Base-by-base conservation (phyloP, 1,139 yeast species). In the Kurtzmaniella quercitrusa region DNA sequence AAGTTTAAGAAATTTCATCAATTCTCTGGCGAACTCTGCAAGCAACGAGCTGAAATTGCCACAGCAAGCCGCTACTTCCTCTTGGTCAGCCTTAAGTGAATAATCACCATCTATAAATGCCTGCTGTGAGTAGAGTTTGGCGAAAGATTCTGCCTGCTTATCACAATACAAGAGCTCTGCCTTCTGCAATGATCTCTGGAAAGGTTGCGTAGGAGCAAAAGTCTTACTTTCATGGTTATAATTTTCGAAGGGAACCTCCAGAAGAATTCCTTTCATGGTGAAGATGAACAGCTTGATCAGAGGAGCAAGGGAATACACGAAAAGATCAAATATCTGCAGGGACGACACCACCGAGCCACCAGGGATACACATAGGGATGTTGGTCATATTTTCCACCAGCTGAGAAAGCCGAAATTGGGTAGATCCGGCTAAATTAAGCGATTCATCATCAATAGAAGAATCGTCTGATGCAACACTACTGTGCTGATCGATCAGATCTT, bases 51-150 rank as follows among this genome's bases (percentile, higher is more conserved):
- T 75, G 57, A 86, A 87, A 56, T 87, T 85, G 2, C 93, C 94
- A 65, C 94, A 86, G 44, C 88, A 79, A 0, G 95, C 95, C 1
- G 93, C 86, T 4, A 85, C 85, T 51, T 85, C 93, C 59, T 87
- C 95, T 51, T 83, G 85, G 47, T 82, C 84, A 1, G 86, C 77
- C 47, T 75, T 73, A 41, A 72, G 69, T n/a, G 66, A 61, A 40
- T 67, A 56, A 41, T 61, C 56, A 37, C 68, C 70, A 23, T 54
- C 45, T 31, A 68, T 65, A 61, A 83, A 83, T 6, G 79, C 65
- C 2, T 75, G 77, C 51, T 82, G 88, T 7, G 69, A 62, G 56
- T 86, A 86, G 8, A 87, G 63, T 46, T 71, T 72, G 24, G 70
- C 71, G 44, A 87, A 73, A 0, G 93, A 80, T 39, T 66, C 65